phyloP scores from a whole-genome alignment of 2,329 filamentous ascomycete species.

The Ophiostoma perfectum region DNA sequence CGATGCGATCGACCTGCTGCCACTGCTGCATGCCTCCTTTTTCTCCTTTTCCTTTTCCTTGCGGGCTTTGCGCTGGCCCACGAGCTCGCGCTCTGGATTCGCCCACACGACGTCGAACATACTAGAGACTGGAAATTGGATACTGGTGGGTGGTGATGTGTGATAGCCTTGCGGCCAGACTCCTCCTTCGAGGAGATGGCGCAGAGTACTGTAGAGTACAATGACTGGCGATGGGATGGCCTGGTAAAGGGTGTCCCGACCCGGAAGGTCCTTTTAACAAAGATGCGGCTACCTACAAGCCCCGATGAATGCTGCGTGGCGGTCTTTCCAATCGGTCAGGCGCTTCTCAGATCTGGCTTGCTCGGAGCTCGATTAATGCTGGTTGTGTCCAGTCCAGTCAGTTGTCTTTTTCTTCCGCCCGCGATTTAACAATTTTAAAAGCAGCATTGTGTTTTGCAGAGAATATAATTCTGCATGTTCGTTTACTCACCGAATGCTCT shows the following conservation, averaged over 20 bases:
- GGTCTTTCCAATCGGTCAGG: no score
- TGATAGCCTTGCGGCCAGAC: background rate
- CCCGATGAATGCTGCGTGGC: no score
- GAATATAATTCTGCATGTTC: background rate
- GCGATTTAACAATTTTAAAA: no score
- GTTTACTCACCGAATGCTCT: background rate
- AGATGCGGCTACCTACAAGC: no score
- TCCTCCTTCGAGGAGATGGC: background rate
- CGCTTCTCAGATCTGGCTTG: background rate
- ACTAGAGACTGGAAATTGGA: background rate
- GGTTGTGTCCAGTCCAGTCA: background rate
- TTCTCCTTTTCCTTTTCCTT: slow-evolving; percentile 42
- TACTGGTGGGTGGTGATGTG: background rate
- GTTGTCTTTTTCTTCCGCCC: no score
- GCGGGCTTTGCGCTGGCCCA: slow-evolving; percentile 48
- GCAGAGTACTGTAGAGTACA: background rate
- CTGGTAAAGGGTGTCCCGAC: no score
- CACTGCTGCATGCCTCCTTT: slow-evolving; percentile 31
- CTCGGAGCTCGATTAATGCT: background rate
- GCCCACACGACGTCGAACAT: slow-evolving; percentile 60
- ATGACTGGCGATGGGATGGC: no score
- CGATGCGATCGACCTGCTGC: slow-evolving; percentile 37
- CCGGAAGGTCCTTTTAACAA: no score
- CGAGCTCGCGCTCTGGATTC: slow-evolving; percentile 48
- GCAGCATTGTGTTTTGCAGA: no score